Base-by-base conservation (phyloP, 225 moss, liverwort and hornwort genomes). In the Polytrichum formosum region DNA sequence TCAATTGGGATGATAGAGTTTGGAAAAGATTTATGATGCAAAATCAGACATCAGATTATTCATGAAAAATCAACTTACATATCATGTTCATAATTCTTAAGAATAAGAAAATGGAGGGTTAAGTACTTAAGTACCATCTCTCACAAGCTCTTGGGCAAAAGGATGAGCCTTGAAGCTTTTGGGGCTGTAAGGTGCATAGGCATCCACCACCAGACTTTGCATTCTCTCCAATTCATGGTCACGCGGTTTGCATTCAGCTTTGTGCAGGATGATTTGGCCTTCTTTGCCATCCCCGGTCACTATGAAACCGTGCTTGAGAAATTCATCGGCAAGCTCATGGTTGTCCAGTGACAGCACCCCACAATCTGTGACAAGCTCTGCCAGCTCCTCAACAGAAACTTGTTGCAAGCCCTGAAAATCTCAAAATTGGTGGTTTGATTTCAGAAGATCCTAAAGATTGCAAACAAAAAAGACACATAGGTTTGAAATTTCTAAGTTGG, bases 141-240 rank as follows among this genome's bases (percentile, higher is more conserved):
- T 80, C 25, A 23, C 65, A 56, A 83, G 35, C n/a, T 76, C 82
- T 61, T 54, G 7, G 7, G 75, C 77, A 55, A 80, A 68, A 0
- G 77, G 80, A 53, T 78, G 80, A 4, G 70, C 35, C 53, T 55
- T 75, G 1, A 9, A 29, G 75, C 33, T 70, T 26, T 75, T 86
- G 21, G 82, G 86, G 62, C 82, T 83, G 26, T 83, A 86, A 33
- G 86, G 83, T 18, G 86, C 67, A 65, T 86, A 83, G 0, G 86
- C 70, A 58, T 86, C 86, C 77, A 83, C 86, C 64, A 86, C 78
- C 67, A 86, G 68, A 55, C 82, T 86, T 55, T 83, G 86, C 75
- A 86, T 35, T 29, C 86, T 55, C 82, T 66, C 56, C 65, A 86
- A 62, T 35, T 78, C 83, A 35, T 54, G 77, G 66, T 77, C 82